Base-by-base conservation (phyloP, 2,329 filamentous ascomycete species). In the Rhinocladiella similis region DNA sequence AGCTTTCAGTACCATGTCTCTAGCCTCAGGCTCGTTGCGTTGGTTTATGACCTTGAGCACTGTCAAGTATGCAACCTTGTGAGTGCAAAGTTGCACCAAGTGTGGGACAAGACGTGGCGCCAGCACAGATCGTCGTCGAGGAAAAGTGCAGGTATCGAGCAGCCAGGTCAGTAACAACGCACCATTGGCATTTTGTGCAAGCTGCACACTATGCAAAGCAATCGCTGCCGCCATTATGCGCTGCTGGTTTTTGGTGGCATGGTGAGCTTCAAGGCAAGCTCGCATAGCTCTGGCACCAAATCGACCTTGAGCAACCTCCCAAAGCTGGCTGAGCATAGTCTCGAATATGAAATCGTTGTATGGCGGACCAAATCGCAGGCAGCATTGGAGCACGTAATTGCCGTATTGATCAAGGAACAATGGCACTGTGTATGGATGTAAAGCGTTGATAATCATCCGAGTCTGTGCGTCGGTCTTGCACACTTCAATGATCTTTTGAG, bases 1-100 rank as follows among this genome's bases (percentile, higher is more conserved):
- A 1, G 93, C 92, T 70, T 91, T 88, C 39, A 97, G 80, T 38
- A 99, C 90, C 47, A 84, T 89, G 68, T 99, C 93, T 12, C 94
- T 85, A 3, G 94, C 94, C 60, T 97, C 93, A 0, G 90, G 82
- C 75, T 99, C 94, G 33, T 92, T 90, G 70, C 96, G 91, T 73
- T 99, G 94, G 71, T 99, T 99, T 73, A 99, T 96, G 49, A 97
- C 91, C 78, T 99, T 99, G 56, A 99, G 80, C 1, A 99, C 93
- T 0, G 94, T 99, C 59, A 97, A 80, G 69, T 97, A 97, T 0
- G 94, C 94, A 54, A 99, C 93, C 80, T 97, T 97, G 80, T 99
- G 94, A 0, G 94, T 97, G 80, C 94, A 97, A 5, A 99, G 82
- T 70, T 97, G 91, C 20, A 97, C 91, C 29, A 99, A 80, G 70